A percentile compares a stretch with the other conserved stretches of the same genome.
phyloP scores from a whole-genome alignment of 306 rosid genomes.

The Inga leiocalycina region DNA sequence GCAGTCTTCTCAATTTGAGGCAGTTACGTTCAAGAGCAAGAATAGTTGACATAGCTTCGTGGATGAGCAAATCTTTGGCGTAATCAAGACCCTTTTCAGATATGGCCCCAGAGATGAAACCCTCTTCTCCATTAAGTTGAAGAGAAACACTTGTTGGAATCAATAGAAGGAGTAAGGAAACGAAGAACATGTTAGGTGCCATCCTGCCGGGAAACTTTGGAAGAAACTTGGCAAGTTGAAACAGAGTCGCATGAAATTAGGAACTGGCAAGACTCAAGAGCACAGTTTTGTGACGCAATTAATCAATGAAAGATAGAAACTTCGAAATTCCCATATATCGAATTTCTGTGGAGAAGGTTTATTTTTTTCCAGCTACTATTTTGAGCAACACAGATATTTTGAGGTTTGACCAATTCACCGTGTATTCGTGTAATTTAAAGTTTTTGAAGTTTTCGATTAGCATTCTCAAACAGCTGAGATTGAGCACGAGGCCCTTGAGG shows the following conservation, averaged over 20 bases:
- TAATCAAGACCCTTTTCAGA: constrained; percentile 75
- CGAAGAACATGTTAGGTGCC: constrained; percentile 29
- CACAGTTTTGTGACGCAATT: constrained; percentile 3
- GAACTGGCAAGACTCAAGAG: background rate
- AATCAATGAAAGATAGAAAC: constrained; percentile 13
- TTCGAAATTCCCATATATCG: constrained; percentile 22
- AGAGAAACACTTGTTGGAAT: constrained; percentile 40
- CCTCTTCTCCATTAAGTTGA: constrained; percentile 46
- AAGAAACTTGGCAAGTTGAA: constrained; percentile 31
- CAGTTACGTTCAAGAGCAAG: constrained; percentile 51
- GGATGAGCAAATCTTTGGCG: constrained; percentile 69
- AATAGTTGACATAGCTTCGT: constrained; percentile 59
- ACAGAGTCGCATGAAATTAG: background rate
- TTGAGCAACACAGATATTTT: background rate
- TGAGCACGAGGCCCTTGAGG: no score
- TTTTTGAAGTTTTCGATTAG: no score
- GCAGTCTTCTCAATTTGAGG: constrained; percentile 62
- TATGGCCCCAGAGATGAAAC: constrained; percentile 63
- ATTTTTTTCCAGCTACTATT: background rate
- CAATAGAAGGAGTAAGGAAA: constrained; percentile 38
- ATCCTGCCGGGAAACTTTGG: constrained; percentile 34
- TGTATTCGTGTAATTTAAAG: background rate
- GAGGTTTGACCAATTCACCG: background rate
- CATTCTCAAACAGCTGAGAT: no score
- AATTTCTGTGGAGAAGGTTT: background rate